Percentiles rank a stretch among this genome's conserved stretches.
These are phyloP conservation scores for Stephania cephalantha DNA, from an alignment of 164 flowering plant genomes.

Conservation along the genomic window DNA sequence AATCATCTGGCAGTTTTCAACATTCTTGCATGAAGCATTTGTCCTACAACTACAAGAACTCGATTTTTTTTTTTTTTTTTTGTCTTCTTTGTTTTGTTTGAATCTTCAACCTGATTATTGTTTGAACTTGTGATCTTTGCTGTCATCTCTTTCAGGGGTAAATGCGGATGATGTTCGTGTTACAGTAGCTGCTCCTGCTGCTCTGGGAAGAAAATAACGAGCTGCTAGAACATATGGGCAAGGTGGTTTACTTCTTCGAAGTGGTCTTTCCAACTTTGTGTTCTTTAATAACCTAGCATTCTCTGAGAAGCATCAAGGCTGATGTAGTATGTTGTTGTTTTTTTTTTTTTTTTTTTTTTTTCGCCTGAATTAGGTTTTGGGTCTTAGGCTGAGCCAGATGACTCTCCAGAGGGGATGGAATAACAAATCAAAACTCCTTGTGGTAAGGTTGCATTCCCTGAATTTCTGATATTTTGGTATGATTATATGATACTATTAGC, in stretches of 20 bases:
- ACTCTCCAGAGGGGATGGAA: conserved; percentile 99
- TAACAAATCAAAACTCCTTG: conserved; percentile 96
- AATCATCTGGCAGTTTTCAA: neutral
- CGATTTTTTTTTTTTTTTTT: neutral
- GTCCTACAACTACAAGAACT: neutral
- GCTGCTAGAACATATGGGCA: conserved; percentile 91
- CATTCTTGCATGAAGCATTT: neutral
- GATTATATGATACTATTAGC: neutral
- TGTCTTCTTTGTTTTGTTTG: too few relatives aligned
- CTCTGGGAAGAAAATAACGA: conserved; percentile 99
- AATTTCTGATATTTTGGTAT: neutral
- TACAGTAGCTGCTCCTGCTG: conserved; percentile 89
- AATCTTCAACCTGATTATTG: neutral
- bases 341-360: conserved; percentile 10
- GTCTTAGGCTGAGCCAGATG: conserved; percentile 93
- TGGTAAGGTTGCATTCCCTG: conserved; percentile 45
- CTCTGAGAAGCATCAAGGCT: neutral
- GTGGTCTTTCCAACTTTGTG: neutral
- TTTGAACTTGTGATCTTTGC: neutral
- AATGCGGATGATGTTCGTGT: conserved; percentile 98
- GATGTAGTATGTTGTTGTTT: neutral
- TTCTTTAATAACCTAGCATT: neutral
- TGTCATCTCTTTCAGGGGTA: conserved; percentile 51
- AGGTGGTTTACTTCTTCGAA: conserved; percentile 30
- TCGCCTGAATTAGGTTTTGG: conserved; percentile 54